Evolutionary conservation across 495 filamentous ascomycete species (phyloP).

Genomic region (Talaromyces liani): DNA sequence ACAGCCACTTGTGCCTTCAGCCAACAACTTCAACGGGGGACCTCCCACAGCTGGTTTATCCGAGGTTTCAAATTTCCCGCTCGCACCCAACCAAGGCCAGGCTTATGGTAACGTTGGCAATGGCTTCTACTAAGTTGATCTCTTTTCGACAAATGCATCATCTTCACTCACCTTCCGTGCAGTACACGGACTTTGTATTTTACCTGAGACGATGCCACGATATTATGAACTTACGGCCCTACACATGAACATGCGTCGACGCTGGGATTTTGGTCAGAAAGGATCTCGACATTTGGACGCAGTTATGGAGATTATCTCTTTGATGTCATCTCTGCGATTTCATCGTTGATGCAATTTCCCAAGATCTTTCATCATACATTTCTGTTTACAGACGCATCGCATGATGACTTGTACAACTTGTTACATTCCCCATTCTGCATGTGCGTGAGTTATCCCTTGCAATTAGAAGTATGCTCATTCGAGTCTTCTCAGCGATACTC

Average conservation of each 20-base stretch:
- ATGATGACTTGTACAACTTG: constrained; percentile 5
- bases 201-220: constrained; percentile 40
- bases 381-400: constrained; percentile 3
- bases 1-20: constrained; percentile 9
- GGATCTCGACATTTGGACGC: not conserved
- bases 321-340: constrained; percentile 3
- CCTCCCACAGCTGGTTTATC: constrained; percentile 10
- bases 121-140: constrained; percentile 1
- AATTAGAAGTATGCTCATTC: not conserved
- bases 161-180: constrained; percentile 5
- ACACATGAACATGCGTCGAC: not conserved
- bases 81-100: constrained; percentile 21
- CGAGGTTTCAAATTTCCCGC: constrained; percentile 20
- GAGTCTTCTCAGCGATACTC: not conserved
- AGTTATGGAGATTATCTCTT: not conserved
- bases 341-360: constrained; percentile 4
- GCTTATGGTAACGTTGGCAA: constrained; percentile 11
- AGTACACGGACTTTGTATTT: constrained; percentile 29
- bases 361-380: constrained; percentile 14
- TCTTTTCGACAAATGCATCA: not conserved
- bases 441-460: not conserved
- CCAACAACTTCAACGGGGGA: constrained; percentile 12
- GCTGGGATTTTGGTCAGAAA: not conserved
- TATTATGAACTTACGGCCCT: constrained; percentile 30
- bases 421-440: constrained; percentile 4